Conservation (phyloP, 225 moss, liverwort and hornwort species). For the Asterella californica region DNA sequence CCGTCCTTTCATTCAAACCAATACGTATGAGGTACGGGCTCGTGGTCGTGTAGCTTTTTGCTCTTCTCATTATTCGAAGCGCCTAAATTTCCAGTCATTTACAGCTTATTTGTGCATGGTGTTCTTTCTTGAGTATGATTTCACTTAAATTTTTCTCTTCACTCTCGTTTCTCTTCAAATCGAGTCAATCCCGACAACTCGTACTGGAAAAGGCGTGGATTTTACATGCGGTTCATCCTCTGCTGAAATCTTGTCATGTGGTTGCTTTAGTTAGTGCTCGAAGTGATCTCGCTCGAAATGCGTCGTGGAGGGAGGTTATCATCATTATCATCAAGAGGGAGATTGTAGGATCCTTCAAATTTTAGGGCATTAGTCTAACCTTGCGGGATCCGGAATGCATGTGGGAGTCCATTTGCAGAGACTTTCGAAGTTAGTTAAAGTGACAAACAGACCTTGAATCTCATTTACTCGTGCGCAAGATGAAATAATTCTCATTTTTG, state of each 20-base stretch:
- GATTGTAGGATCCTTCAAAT: neutral
- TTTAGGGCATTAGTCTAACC: neutral
- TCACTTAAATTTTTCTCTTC: neutral
- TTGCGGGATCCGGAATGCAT: neutral
- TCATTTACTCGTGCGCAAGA: no score
- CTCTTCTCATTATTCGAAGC: neutral
- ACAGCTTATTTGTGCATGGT: neutral
- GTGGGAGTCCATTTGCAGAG: no score
- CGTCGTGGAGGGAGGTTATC: no score
- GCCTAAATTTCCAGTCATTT: neutral
- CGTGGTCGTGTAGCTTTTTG: neutral
- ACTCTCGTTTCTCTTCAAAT: neutral
- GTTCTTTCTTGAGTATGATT: neutral
- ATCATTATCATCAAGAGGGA: no score
- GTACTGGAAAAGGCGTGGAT: neutral
- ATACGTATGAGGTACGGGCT: slow-evolving; percentile 70
- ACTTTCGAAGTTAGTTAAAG: no score
- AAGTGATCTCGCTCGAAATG: no score
- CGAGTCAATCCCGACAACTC: neutral
- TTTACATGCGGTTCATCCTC: neutral
- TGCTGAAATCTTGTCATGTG: neutral
- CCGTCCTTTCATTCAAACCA: slow-evolving; percentile 76
- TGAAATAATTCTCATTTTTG: no score
- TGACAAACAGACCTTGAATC: no score
- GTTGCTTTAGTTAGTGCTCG: neutral